Evolutionary conservation across 192 early-diverging fungal genomes (phyloP).

Genomic region (Backusella tuberculispora): DNA sequence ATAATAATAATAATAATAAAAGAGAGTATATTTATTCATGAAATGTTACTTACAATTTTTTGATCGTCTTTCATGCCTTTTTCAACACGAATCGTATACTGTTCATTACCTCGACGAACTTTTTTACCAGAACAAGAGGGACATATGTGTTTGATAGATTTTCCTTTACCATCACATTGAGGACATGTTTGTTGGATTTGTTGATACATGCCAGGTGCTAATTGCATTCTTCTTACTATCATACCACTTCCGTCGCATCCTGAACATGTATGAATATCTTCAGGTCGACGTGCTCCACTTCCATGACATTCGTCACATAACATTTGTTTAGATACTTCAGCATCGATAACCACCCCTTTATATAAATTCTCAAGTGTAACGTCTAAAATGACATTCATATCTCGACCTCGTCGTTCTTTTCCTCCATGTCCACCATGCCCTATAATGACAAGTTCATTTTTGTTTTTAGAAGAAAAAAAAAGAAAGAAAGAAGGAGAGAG

Average conservation of each 20-base stretch:
- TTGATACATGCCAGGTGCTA: constrained; percentile 94
- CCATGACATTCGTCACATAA: constrained; percentile 94
- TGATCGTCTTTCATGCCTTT: constrained; percentile 84
- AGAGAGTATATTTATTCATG: neutral
- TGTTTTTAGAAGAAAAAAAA: constrained; percentile 23
- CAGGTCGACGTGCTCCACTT: constrained; percentile 80
- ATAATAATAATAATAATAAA: neutral
- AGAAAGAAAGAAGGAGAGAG: neutral
- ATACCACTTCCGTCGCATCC: constrained; percentile 82
- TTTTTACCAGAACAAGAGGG: constrained; percentile 49
- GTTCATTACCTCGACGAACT: constrained; percentile 82
- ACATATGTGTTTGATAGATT: neutral
- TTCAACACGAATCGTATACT: constrained; percentile 80
- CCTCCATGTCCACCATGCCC: constrained; percentile 46
- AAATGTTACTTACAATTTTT: constrained; percentile 47
- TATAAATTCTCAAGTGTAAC: constrained; percentile 94
- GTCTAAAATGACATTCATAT: constrained; percentile 74
- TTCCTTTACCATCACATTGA: constrained; percentile 81
- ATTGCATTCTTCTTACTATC: constrained; percentile 78
- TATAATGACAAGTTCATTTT: neutral
- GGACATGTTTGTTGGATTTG: constrained; percentile 95
- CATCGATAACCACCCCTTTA: constrained; percentile 78
- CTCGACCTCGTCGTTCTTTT: constrained; percentile 82
- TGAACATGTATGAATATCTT: constrained; percentile 85
- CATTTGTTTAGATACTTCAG: constrained; percentile 71